phyloP scores from a whole-genome alignment of 1,139 yeast genomes.

The Geotrichum candidum region DNA sequence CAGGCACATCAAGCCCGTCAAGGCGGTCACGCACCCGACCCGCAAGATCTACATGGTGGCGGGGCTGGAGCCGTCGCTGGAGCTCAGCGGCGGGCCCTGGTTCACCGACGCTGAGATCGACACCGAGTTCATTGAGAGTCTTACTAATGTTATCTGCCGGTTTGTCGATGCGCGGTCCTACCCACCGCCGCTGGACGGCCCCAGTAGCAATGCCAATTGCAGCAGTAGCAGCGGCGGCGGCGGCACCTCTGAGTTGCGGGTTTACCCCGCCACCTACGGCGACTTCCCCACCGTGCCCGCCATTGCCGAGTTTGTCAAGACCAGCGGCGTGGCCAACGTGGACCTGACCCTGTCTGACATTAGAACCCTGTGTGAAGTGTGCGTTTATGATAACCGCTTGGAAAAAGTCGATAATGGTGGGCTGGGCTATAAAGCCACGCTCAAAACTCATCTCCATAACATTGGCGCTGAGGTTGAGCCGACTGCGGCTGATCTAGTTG shows the following conservation, averaged over 20 bases:
- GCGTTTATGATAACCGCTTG: slow-evolving; percentile 77
- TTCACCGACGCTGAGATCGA: slow-evolving; percentile 94
- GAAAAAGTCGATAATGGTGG: slow-evolving; percentile 51
- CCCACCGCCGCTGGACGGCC: slow-evolving; percentile 39
- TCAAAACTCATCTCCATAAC: slow-evolving; percentile 34
- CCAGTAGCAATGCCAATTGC: neutral
- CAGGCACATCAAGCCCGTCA: slow-evolving; percentile 80
- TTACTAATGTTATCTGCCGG: slow-evolving; percentile 82
- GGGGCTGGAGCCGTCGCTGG: slow-evolving; percentile 86
- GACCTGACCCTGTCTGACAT: slow-evolving; percentile 71
- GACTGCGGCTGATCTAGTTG: neutral
- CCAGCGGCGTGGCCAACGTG: slow-evolving; percentile 71
- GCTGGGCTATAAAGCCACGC: slow-evolving; percentile 41
- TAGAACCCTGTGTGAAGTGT: slow-evolving; percentile 76
- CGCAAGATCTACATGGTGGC: slow-evolving; percentile 94
- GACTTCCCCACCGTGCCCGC: slow-evolving; percentile 64
- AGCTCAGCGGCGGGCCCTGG: slow-evolving; percentile 99
- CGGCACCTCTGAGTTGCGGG: slow-evolving; percentile 22
- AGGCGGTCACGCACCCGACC: slow-evolving; percentile 92
- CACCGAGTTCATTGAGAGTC: slow-evolving; percentile 82
- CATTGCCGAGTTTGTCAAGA: slow-evolving; percentile 65
- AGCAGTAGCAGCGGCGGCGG: too few species aligned
- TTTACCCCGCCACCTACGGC: slow-evolving; percentile 51
- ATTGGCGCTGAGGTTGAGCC: slow-evolving; percentile 42
- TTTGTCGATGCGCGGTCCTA: slow-evolving; percentile 69